Percentiles rank a stretch among this genome's conserved stretches.
phyloP scores from a whole-genome alignment of 495 filamentous ascomycete genomes.

The Evansstolkia leycettana region DNA sequence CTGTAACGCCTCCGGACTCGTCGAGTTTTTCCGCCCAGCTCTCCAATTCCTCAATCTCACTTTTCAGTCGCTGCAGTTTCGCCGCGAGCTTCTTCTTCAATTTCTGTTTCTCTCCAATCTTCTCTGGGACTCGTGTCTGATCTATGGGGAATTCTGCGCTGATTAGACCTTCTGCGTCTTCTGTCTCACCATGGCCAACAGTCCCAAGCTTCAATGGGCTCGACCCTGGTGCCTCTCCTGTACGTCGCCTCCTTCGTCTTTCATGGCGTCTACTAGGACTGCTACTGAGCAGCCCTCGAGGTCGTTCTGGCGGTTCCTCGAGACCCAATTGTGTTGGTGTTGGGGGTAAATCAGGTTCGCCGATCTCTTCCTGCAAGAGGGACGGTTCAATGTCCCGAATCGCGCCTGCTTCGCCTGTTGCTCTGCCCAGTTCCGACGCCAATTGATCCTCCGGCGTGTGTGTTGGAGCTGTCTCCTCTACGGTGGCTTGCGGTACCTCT shows the following conservation, averaged over 20 bases:
- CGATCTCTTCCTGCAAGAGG: constrained; percentile 25
- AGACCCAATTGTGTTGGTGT: constrained; percentile 52
- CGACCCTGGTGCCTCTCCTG: constrained; percentile 9
- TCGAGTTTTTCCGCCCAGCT: constrained; percentile 16
- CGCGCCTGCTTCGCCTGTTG: constrained; percentile 13
- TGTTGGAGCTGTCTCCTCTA: constrained; percentile 2
- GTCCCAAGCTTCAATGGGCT: constrained; percentile 22
- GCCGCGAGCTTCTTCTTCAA: constrained; percentile 17
- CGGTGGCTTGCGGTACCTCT: constrained; percentile 18
- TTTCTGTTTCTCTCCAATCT: constrained; percentile 18
- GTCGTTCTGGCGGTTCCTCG: constrained; percentile 27
- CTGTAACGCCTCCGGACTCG: constrained; percentile 7
- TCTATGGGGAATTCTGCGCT: constrained; percentile 2
- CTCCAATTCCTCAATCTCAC: constrained; percentile 26
- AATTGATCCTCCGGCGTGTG: constrained; percentile 30
- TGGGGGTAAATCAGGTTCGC: constrained; percentile 59
- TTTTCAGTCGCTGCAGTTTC: constrained; percentile 20
- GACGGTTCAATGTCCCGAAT: constrained; percentile 11
- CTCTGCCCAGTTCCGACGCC: constrained; percentile 25
- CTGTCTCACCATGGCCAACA: constrained; percentile 7
- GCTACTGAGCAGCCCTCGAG: constrained; percentile 26
- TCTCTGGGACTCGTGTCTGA: constrained; percentile 11
- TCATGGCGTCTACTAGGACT: constrained; percentile 27
- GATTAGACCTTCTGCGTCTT: constrained; percentile 1
- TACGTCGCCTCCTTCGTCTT: constrained; percentile 16